Evolutionary conservation across 2,329 filamentous ascomycete genomes (phyloP), one percentile per base, ranked within the genome.

Genomic region (Chaetomium sp.): DNA sequence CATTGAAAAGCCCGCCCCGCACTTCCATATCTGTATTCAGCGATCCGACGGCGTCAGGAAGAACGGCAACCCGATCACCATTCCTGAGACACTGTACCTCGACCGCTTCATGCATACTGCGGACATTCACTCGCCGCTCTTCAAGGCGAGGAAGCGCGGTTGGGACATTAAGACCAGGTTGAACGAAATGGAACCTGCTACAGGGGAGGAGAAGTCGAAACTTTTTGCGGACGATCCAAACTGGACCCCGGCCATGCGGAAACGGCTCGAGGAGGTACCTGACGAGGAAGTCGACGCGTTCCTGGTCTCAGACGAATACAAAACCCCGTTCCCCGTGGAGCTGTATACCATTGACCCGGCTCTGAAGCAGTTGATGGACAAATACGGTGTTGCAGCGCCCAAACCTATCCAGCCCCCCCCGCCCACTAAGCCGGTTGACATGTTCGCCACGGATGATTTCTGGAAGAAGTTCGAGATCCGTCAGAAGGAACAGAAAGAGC

Each of bases 21-120:
- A 99, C 36, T 75, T 97, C 14, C 91, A 96, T 65, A 84, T 99
- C 45, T 88, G 91, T 61, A 89, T 99, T 36, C 90, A 95, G 67
- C 85, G 94, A 5, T 86, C 88, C 4, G 85, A 87, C 57, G 85
- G 89, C 61, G 79, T 80, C 6, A 79, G 79, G 44, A 95, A 95
- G 67, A 90, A 91, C 34, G 84, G 83, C 53, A 85, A 91, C 58
- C 83, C 88, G 9, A 81, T 99, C 10, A 78, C 83, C 19, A 82
- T 99, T n/a, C 85, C 87, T 4, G 86, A 94, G 61, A 85, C 80
- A 1, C 78, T 99, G 10, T 95, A 89, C 67, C 77, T 99, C 52
- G 94, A 97, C 70, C 82, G 91, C 34, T 99, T 95, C 69, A 86
- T 91, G 79, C 85, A 89, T 58, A 80, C 82, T 4, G 79, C 81